Conservation (phyloP, 202 grass and related monocot genomes). For the Bolboschoenoplectus hybrid region DNA sequence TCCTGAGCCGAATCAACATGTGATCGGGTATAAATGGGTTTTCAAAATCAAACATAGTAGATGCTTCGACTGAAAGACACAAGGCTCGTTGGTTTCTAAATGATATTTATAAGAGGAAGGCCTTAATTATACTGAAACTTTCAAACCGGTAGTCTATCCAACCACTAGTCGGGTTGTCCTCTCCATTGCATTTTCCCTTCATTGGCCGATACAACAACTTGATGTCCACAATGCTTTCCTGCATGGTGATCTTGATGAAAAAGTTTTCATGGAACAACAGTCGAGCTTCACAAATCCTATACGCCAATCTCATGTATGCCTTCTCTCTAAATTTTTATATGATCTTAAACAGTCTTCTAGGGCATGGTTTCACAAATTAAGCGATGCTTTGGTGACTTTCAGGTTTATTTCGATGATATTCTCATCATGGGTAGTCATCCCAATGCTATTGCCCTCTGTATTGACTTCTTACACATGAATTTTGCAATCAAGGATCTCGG, state of each 20-base stretch:
- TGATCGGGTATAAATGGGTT: not conserved
- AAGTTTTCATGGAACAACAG: not conserved
- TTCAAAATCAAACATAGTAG: not conserved
- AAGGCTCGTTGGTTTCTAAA: no score
- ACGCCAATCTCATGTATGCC: not conserved
- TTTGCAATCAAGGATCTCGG: no score
- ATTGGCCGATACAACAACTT: not conserved
- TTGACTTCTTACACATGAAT: no score
- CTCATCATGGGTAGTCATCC: no score
- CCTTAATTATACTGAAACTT: not conserved
- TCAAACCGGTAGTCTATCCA: not conserved
- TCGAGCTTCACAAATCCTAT: not conserved
- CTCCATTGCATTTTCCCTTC: not conserved
- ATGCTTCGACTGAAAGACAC: not conserved
- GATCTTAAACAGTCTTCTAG: no score
- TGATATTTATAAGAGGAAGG: not conserved
- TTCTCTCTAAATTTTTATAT: not conserved
- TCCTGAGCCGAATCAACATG: not conserved
- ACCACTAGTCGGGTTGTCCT: not conserved
- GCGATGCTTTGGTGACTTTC: no score
- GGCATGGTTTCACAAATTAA: no score
- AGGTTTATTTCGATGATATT: no score
- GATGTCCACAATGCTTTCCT: not conserved
- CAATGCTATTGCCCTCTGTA: no score
- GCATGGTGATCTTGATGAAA: not conserved